Evolutionary conservation across 192 early-diverging fungal genomes (phyloP), one percentile per base, ranked within the genome.

Genomic region (Coemansia sp.): DNA sequence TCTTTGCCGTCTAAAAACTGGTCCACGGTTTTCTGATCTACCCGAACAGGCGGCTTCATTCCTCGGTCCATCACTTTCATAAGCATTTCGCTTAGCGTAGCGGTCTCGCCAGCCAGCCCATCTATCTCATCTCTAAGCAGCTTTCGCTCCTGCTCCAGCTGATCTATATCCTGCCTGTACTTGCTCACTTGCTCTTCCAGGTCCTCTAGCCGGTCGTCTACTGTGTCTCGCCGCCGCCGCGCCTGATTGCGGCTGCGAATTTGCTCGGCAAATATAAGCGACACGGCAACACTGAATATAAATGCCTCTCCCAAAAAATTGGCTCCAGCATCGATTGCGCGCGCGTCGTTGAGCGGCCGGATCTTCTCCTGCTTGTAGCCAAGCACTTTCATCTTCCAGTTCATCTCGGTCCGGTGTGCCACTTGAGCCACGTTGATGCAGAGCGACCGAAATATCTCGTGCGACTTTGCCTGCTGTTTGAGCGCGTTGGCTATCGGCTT

Each of bases 401-500:
- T 87, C 86, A 91, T 91, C 65, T 91, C 89, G n/a, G 85, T 70
- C n/a, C 83, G 74, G 47, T 89, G 87, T 2, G 86, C 80, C 69
- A 86, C 66, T 80, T 90, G 89, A 2, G 89, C 89, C 2, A 91
- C 79, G 50, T 81, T 80, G 53, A 91, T 91, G 61, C 89, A 91
- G 6, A 86, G 73, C 38, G 83, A 76, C 40, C 74, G 78, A 64
- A 91, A 91, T 14, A 53, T 58, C 26, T 74, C 72, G 67, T 84
- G 84, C 13, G 61, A 70, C 69, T 83, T 83, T 47, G 80, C 75
- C 47, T 78, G 80, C 47, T 63, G 53, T 65, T 78, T 81, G 39
- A 81, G 68, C 23, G 61, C 68, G 46, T 78, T 81, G 42, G 80
- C 80, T 26, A 81, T 74, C 45, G 86, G 86, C 56, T 87, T 87